Evolutionary conservation across 805 yeast genomes (phyloP), one percentile per base, ranked within the genome.

Genomic region (Candida caryicola): DNA sequence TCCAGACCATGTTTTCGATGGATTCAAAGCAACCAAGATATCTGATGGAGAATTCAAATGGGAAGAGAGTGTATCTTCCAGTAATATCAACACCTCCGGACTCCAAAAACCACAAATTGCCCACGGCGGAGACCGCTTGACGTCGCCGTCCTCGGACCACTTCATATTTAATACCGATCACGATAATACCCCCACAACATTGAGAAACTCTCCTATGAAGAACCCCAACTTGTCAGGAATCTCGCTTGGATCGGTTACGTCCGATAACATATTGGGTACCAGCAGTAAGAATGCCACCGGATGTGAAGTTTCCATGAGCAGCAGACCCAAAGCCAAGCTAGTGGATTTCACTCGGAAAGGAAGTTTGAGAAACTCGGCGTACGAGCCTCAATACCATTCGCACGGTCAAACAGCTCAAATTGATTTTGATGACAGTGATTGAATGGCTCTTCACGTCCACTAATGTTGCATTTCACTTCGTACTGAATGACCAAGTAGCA

Each of bases 341-440:
- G 76, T 73, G 29, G 71, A 73, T 33, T 72, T 73, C 43, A 70
- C 74, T 4, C 56, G 76, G 45, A 65, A 65, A 45, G 69, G 69
- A 7, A 62, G 73, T 41, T 55, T 69, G 41, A 54, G 64, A 40
- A 69, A 69, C 37, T 59, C 68, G n/a, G 60, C 71, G 1, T 60
- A 64, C 33, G 63, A 59, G 29, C 61, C 60, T 14, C 49, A 53
- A 32, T 46, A 55, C 15, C 52, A 54, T 29, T 55, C 54, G 28
- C 36, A 50, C 9, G 73, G 64, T 10, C 60, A 65, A 41, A 42
- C 55, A 4, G 73, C 65, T 4, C 62, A 55, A 43, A 60, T 67
- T 26, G 60, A 55, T 31, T 55, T 62, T 28, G 52, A 51, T 29
- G 70, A 37, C 21, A 39, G 42, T 28, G 42, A 39, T 19, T 31